Base-by-base conservation (phyloP, 179 eudicot species). In the Drosera spatulata region DNA sequence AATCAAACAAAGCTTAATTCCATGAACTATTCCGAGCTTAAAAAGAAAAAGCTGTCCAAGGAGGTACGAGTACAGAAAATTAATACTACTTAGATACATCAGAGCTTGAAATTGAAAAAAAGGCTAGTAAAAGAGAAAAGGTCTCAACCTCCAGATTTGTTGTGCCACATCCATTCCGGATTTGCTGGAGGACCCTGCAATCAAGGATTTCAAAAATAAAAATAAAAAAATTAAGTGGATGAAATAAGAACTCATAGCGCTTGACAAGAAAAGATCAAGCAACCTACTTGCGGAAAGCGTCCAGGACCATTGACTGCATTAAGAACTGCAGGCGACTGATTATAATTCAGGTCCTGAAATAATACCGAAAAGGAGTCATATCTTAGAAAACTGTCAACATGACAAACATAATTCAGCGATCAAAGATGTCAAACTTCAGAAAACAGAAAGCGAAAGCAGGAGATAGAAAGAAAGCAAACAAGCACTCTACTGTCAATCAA, bases 91-190 rank as follows among this genome's bases (percentile, higher is more conserved):
- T 0, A 5, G 11, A 51, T 51, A 43, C 6, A 43, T 43, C 45
- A 43, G 45, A 43, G 6, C 45, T 43, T 43, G 45, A 43, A 4
- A 43, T 43, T 43, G 8, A 2, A 43, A 43, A 43, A 43, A 43
- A 4, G 45, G 5, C 8, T 4, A 43, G 45, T 43, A 43, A 43
- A 43, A 55, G 42, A 56, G 62, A 64, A 56, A 55, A 15, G 40
- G 12, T 60, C 40, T 59, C 44, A 41, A 86, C 97, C 97, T 85
- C 85, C 69, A 55, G 95, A 71, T 63, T 82, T 88, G 73, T 68
- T 82, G 69, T 80, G 85, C 95, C 95, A 79, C 80, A 80, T 76
- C 96, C 90, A 87, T 33, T 88, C 91, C 71, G 82, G 96, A 48
- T 86, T 56, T 13, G 74, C 67, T 46, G 72, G 91, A 58, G 62